A percentile compares a stretch with the other conserved stretches of the same genome.
Conservation (phyloP, 2,329 filamentous ascomycete genomes). For the Chrysoporthe austroafricana region DNA sequence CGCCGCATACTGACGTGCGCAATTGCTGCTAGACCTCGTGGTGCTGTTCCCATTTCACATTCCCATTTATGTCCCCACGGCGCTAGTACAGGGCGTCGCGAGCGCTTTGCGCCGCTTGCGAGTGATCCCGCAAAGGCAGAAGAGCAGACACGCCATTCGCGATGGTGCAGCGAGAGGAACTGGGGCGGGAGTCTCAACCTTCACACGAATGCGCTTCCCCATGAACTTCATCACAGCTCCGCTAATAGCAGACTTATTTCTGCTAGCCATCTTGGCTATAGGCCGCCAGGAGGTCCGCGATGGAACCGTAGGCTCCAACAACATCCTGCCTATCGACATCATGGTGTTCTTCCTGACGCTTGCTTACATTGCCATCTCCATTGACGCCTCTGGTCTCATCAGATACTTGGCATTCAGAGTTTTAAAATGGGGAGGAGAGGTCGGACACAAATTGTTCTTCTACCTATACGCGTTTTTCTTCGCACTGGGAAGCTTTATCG, state of each 20-base stretch:
- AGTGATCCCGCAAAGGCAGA: conserved; percentile 53
- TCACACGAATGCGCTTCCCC: conserved; percentile 60
- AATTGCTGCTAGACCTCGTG: conserved; percentile 57
- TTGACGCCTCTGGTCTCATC: conserved; percentile 75
- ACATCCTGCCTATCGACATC: conserved; percentile 72
- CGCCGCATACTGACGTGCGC: neutral
- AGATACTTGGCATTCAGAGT: conserved; percentile 73
- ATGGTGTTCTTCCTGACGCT: conserved; percentile 76
- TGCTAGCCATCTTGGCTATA: conserved; percentile 71
- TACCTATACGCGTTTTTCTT: conserved; percentile 78
- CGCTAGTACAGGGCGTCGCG: conserved; percentile 49
- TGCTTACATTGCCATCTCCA: conserved; percentile 77
- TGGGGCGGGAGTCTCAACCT: conserved; percentile 36
- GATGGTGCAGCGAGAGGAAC: neutral
- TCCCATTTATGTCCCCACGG: conserved; percentile 62
- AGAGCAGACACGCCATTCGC: conserved; percentile 33
- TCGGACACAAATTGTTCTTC: conserved; percentile 71
- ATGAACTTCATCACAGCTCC: conserved; percentile 75
- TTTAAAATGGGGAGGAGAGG: conserved; percentile 66
- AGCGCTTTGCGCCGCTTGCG: conserved; percentile 49
- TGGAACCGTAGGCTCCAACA: conserved; percentile 67
- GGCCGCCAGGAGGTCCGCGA: conserved; percentile 68
- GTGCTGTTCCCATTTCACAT: conserved; percentile 72
- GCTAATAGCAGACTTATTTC: conserved; percentile 70
- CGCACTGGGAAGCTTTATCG: conserved; percentile 66